Base-by-base conservation (phyloP, 768 basidiomycete species). In the Grammothele lineata region DNA sequence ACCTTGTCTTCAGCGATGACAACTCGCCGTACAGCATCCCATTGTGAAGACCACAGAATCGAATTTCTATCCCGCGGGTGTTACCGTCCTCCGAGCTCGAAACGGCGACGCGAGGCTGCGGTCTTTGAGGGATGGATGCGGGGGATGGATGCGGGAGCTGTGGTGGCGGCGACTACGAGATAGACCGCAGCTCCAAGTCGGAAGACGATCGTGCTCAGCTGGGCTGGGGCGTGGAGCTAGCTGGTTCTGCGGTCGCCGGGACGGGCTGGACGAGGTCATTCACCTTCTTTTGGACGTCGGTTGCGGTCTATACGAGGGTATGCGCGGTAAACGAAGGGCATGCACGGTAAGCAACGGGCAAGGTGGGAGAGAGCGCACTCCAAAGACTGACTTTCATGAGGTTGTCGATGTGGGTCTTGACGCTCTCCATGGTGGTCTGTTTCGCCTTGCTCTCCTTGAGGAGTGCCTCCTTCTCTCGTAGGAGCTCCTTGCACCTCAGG, bases 391-490 rank as follows among this genome's bases (percentile, higher is more conserved):
- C 88, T 80, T 87, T 90, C 64, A 85, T 76, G 24, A 91, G 72
- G 3, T 72, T 65, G 59, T 91, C 90, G 49, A 92, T 82, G 56
- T 91, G 86, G 6, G 72, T 60, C 62, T 90, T 90, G 54, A 93
- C 81, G 54, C 65, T 83, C 58, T 94, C 91, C 70, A 88, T 76
- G 17, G 81, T 84, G 34, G 75, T 62, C 23, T 76, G 67, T 62
- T 90, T 86, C n/a, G 73, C 59, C 66, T 85, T 87, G 70, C 85
- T 87, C 61, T 87, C 77, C 60, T 85, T 90, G 47, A 92, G 71
- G 40, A 92, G 74, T 9, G 87, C 83, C 41, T 92, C 88, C 62
- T 90, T 92, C 51, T 80, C 73, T 43, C 75, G 69, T 15, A 73
- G 48, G 23, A 92, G 78, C 44, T 87, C 84, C 60, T 82, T 87